A percentile compares a stretch with the other conserved stretches of the same genome.
Conservation (phyloP, 2,329 filamentous ascomycete species). For the Eutypa lata region DNA sequence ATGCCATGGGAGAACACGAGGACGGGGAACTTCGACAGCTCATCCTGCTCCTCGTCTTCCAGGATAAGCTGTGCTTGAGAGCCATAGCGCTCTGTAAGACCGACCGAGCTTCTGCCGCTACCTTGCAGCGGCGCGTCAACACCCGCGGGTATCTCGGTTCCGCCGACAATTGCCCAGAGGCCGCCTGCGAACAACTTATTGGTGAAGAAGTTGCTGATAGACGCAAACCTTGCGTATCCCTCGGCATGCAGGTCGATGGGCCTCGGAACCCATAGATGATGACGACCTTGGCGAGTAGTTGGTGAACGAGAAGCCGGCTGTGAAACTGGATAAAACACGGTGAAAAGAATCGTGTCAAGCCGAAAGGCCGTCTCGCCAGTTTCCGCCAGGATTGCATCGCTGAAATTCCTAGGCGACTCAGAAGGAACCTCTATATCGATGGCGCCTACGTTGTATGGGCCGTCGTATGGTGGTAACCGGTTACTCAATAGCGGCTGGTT, state of each 20-base stretch:
- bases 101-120: conserved; percentile 1
- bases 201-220: conserved; percentile 39
- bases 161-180: conserved; percentile 39
- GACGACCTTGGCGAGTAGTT: conserved; percentile 9
- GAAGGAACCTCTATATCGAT: conserved; percentile 42
- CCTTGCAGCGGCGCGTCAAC: conserved; percentile 41
- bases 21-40: conserved; percentile 33
- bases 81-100: conserved; percentile 18
- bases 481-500: conserved; percentile 41
- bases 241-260: conserved; percentile 42
- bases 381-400: conserved; percentile 35
- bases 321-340: conserved; percentile 45
- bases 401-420: conserved; percentile 22
- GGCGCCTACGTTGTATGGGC: conserved; percentile 42
- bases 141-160: conserved; percentile 44
- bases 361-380: conserved; percentile 39
- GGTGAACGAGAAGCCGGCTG: conserved; percentile 20
- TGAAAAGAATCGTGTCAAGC: conserved; percentile 46
- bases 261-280: conserved; percentile 44
- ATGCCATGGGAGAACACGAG: conserved; percentile 52
- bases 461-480: conserved; percentile 41
- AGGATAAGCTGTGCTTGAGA: conserved; percentile 20
- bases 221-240: conserved; percentile 45
- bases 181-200: conserved; percentile 40
- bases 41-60: conserved; percentile 9